A percentile compares a stretch with the other conserved stretches of the same genome.
These are phyloP conservation scores for Clathrus columnatus DNA, from an alignment of 768 basidiomycete genomes.

Conservation along the genomic window DNA sequence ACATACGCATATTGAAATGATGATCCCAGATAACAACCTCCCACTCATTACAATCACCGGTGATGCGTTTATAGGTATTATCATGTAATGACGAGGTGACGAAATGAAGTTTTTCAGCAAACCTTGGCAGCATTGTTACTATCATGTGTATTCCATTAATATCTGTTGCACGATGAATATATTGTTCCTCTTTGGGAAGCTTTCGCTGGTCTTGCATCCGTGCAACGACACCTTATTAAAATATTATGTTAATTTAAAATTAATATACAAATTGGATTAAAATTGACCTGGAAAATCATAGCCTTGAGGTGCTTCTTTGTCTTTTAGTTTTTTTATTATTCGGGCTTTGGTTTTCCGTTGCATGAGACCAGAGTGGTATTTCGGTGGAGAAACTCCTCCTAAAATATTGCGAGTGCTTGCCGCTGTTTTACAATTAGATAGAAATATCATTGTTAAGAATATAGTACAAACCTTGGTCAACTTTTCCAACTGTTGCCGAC, in stretches of 20 bases:
- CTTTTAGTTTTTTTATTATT: neutral
- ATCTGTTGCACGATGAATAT: conserved; percentile 1
- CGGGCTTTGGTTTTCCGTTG: neutral
- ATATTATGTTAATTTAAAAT: neutral
- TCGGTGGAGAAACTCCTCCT: neutral
- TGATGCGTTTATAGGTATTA: conserved; percentile 15
- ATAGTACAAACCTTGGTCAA: conserved; percentile 5
- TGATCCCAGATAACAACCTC: conserved; percentile 17
- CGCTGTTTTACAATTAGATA: too few species aligned
- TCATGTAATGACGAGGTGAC: conserved; percentile 13
- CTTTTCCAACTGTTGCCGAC: neutral
- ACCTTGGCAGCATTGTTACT: neutral
- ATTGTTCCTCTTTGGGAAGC: neutral
- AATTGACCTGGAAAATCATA: neutral
- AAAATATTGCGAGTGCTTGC: neutral
- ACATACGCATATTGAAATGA: conserved; percentile 13
- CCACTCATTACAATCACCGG: conserved; percentile 19
- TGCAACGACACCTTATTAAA: neutral
- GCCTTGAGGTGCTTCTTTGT: neutral
- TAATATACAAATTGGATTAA: neutral
- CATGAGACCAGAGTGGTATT: neutral
- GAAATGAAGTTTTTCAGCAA: neutral
- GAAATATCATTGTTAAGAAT: too few species aligned
- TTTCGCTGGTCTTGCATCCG: neutral
- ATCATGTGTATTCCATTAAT: neutral